These are phyloP conservation scores for Gastrodia elata DNA, from an alignment of 106 monocot genomes.

Conservation along the genomic window DNA sequence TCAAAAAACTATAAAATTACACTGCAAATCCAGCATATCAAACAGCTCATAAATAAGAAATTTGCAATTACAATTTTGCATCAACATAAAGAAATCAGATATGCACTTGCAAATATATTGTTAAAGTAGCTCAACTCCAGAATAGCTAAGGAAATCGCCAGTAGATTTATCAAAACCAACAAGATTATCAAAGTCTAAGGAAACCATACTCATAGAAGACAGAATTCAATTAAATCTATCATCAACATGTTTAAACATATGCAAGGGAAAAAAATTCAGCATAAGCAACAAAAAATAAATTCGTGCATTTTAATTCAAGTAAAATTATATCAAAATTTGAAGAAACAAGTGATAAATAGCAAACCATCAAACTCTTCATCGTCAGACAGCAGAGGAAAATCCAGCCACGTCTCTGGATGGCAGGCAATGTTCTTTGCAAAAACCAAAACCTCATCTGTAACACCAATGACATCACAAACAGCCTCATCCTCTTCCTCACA, in stretches of 20 bases:
- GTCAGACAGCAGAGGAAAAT: slow-evolving; percentile 75
- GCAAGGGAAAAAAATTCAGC: neutral
- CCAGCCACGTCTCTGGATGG: slow-evolving; percentile 97
- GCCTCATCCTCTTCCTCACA: slow-evolving; percentile 10
- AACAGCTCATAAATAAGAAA: too few species aligned
- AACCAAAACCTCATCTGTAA: slow-evolving; percentile 86
- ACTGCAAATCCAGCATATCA: too few species aligned
- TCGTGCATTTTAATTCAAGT: neutral
- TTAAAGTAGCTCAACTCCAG: too few species aligned
- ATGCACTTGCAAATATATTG: too few species aligned
- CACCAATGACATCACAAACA: slow-evolving; percentile 38
- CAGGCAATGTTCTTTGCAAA: slow-evolving; percentile 90
- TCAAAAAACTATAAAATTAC: too few species aligned
- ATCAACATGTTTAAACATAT: neutral
- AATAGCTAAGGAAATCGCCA: too few species aligned
- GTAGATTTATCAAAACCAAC: too few species aligned
- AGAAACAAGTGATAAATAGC: slow-evolving; percentile 3
- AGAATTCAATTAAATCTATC: too few species aligned
- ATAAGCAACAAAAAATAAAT: neutral
- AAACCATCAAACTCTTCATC: slow-evolving; percentile 71
- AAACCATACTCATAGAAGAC: neutral
- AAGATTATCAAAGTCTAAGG: neutral
- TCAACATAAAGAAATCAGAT: too few species aligned
- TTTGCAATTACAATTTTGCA: too few species aligned
- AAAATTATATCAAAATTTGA: slow-evolving; percentile 2